Evolutionary conservation across 2,329 filamentous ascomycete species (phyloP), one percentile per base, ranked within the genome.

Genomic region (Dactylonectria estremocensis): DNA sequence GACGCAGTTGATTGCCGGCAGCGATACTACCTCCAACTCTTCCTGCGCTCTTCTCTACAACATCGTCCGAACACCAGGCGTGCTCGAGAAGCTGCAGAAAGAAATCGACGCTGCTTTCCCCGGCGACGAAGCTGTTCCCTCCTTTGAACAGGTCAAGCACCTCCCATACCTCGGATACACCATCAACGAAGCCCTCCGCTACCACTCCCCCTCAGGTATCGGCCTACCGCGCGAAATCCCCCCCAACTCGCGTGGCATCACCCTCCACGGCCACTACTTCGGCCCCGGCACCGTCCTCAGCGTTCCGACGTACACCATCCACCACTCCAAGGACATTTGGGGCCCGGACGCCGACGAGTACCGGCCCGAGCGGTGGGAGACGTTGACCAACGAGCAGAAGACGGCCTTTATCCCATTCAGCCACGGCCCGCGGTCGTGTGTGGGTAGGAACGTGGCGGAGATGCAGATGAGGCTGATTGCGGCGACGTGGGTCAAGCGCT

Each of bases 391-490:
- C 2, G 81, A 87, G 66, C 93, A 95, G 80, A 94, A 93, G 83
- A 88, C 85, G 43, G 90, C 90, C 0, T 94, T 94, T 64, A 92
- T 93, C 35, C 92, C 92, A 0, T 97, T 96, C 75, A 93, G 91
- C 68, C 83, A 90, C 37, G 92, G 92, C 0, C 91, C 92, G 0
- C 80, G 92, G 8, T 87, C 90, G 1, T 94, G 92, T 66, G 92
- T 96, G 0, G 94, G 94, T 0, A 81, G 93, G 22, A 96, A 97
- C 66, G 89, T 97, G 16, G 94, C 94, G 0, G 93, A 96, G 84
- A 95, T 97, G 93, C 94, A 97, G 80, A 85, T 97, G 83, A 90
- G 92, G 74, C 85, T 95, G 49, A 95, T 96, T 68, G 89, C 91
- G 5, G 87, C 87, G 0, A 94, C 93, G 59, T 93, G 87, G 88